These are phyloP conservation scores for Grosmannia huntii DNA, from an alignment of 2,329 filamentous ascomycete species.

Conservation along the genomic window DNA sequence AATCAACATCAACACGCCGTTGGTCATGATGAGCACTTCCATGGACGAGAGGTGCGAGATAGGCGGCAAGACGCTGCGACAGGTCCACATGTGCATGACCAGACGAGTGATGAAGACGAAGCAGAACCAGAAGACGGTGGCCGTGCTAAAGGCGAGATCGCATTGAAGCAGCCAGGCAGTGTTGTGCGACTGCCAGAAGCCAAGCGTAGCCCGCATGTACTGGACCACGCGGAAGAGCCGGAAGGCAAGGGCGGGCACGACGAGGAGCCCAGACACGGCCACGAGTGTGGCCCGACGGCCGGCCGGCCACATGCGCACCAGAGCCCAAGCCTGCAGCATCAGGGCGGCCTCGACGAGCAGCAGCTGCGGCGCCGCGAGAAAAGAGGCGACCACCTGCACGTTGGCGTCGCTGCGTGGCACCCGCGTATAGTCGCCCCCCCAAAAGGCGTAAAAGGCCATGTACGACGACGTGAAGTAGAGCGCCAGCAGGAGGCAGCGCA, in stretches of 20 bases:
- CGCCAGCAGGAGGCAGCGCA: slow-evolving; percentile 44
- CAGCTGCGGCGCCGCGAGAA: slow-evolving; percentile 30
- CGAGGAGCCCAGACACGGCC: slow-evolving; percentile 22
- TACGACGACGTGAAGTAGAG: slow-evolving; percentile 49
- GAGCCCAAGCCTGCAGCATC: slow-evolving; percentile 38
- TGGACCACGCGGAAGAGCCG: slow-evolving; percentile 22
- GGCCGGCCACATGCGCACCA: slow-evolving; percentile 34
- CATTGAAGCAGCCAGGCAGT: slow-evolving; percentile 26
- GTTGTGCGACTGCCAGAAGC: not conserved
- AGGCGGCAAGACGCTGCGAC: slow-evolving; percentile 32
- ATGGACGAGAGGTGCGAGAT: slow-evolving; percentile 32
- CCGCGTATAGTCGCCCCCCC: slow-evolving; percentile 38
- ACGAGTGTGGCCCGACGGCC: slow-evolving; percentile 18
- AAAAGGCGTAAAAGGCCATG: slow-evolving; percentile 47
- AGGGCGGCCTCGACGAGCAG: slow-evolving; percentile 34
- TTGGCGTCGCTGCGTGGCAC: slow-evolving; percentile 28
- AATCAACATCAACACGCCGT: slow-evolving; percentile 41
- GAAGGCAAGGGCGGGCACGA: slow-evolving; percentile 17
- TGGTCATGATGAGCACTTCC: slow-evolving; percentile 42
- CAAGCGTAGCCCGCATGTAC: slow-evolving; percentile 22
- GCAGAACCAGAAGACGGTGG: slow-evolving; percentile 35
- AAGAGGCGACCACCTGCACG: slow-evolving; percentile 25
- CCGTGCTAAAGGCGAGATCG: slow-evolving; percentile 19
- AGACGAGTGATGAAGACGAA: slow-evolving; percentile 41
- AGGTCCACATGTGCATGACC: slow-evolving; percentile 31